These are phyloP conservation scores for Medicago truncatula DNA, from an alignment of 306 rosid species.

Conservation along the genomic window MtrunA17r5.0-ANR NC_053049.1:8502001-8502500, in stretches of 20 bases:
- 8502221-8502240: not conserved
- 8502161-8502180: conserved; percentile 25
- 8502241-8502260: not conserved
- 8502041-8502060: conserved; percentile 88
- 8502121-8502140: conserved; percentile 28
- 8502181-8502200: conserved; percentile 3
- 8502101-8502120: conserved; percentile 56
- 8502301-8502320: not conserved
- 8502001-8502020: conserved; percentile 92
- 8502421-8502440: conserved; percentile 90
- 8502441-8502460: conserved; percentile 86
- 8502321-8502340: conserved; percentile 23
- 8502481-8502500: conserved; percentile 95
- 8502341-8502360: conserved; percentile 74
- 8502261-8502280: conserved; percentile 2
- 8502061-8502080: conserved; percentile 91
- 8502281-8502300: not conserved
- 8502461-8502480: conserved; percentile 84
- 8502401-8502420: conserved; percentile 83
- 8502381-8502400: conserved; percentile 97
- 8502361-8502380: conserved; percentile 98
- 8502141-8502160: not conserved
- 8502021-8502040: conserved; percentile 84
- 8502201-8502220: conserved; percentile 13
- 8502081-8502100: conserved; percentile 96